Evolutionary conservation across 768 basidiomycete genomes (phyloP), one percentile per base, ranked within the genome.

Genomic region (Guyanaporus albipodus): DNA sequence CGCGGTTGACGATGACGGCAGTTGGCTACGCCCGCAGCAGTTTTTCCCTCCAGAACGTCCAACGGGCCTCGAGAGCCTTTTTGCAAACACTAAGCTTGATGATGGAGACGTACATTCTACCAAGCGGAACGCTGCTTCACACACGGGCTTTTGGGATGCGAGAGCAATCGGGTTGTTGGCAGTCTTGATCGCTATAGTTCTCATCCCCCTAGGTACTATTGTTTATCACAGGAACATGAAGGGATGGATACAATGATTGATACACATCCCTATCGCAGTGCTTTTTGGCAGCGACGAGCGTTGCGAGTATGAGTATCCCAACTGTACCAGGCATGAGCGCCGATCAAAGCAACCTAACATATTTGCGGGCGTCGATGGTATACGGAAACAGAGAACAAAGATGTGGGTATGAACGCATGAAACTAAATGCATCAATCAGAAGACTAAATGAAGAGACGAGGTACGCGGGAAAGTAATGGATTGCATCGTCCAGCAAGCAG

Each of bases 21-120:
- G 70, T 8, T 82, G 76, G 79, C 56, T 90, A 40, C 77, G 80
- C 5, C 85, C 83, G 4, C 87, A 87, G 54, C 74, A 76, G 12
- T 90, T 88, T 60, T 90, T 88, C 54, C 77, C 85, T 14, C 87
- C 86, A 0, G 86, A 88, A 60, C 76, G 79, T 50, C 84, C 86
- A 1, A 90, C 87, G 1, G 87, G 87, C 12, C 72, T 90, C 8
- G 87, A 90, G 63, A 71, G 73, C 29, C 66, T 90, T 14, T 83
- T 89, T 50, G 80, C 81, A 46, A 72, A 70, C 50, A 80, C 85
- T 10, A 74, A 72, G 40, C 67, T 85, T 8, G 80, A 84, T 42
- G 80, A 81, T 42, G 51, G 43, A 38, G 36, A 50, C 9, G 9
- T 21, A 3, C 54, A 14, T 12, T 21, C 48, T 1, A 9, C 24